Percentiles rank a stretch among this genome's conserved stretches.
These are phyloP conservation scores for Blastobotrys proliferans DNA, from an alignment of 1,139 yeast genomes.

Conservation along the genomic window DNA sequence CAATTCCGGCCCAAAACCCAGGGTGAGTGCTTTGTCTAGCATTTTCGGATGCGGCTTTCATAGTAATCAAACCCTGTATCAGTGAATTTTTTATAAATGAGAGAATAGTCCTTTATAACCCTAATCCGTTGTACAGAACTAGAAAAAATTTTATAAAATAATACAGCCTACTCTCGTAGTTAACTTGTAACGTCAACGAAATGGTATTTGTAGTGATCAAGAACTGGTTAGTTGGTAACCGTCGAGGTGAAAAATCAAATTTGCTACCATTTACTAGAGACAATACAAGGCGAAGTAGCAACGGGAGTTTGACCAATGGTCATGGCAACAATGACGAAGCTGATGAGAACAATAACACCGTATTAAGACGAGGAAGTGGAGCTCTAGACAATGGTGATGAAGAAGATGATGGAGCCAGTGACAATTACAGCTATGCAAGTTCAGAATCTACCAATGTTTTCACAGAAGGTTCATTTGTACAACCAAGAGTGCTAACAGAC, in stretches of 20 bases:
- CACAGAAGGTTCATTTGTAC: constrained; percentile 20
- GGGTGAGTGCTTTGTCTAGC: no score
- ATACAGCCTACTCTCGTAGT: no score
- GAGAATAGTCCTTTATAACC: no score
- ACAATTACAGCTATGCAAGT: not conserved
- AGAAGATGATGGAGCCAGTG: not conserved
- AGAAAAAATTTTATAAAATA: no score
- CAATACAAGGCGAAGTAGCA: not conserved
- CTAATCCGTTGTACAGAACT: no score
- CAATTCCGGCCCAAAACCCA: no score
- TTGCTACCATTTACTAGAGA: constrained; percentile 28
- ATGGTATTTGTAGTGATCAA: constrained; percentile 35
- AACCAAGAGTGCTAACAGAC: constrained; percentile 70
- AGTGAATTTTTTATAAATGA: no score
- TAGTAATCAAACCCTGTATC: no score
- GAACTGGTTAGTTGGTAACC: constrained; percentile 29
- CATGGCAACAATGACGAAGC: constrained; percentile 16
- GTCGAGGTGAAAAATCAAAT: constrained; percentile 23
- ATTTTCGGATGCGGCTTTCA: no score
- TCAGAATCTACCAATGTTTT: not conserved
- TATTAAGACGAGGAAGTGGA: constrained; percentile 1
- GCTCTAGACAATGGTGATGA: constrained; percentile 2
- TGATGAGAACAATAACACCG: constrained; percentile 21
- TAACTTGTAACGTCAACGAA: no score
- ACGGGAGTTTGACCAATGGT: not conserved